These are phyloP conservation scores for Ophiognomonia clavigignenti-juglandacearum DNA, from an alignment of 2,329 filamentous ascomycete genomes.

Conservation along the genomic window DNA sequence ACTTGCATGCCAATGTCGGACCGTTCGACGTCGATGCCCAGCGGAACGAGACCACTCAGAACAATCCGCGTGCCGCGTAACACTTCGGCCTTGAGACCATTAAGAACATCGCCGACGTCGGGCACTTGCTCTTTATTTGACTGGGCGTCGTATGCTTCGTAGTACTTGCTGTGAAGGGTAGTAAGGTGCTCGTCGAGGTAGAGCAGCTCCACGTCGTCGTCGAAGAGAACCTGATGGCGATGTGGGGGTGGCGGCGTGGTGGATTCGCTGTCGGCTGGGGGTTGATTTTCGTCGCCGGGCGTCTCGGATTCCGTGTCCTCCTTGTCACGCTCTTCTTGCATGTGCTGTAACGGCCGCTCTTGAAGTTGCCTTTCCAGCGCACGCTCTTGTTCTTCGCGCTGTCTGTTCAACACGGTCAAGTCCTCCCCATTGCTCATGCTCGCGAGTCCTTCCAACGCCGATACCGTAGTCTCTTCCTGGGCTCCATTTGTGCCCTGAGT, in stretches of 20 bases:
- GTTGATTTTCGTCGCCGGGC: slow-evolving; percentile 39
- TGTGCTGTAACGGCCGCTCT: slow-evolving; percentile 82
- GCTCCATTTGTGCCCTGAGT: slow-evolving; percentile 17
- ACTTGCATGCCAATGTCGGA: slow-evolving; percentile 88
- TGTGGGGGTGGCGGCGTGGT: slow-evolving; percentile 30
- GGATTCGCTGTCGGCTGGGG: slow-evolving; percentile 15
- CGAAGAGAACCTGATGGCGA: slow-evolving; percentile 73
- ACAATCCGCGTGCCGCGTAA: slow-evolving; percentile 74
- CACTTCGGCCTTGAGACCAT: slow-evolving; percentile 70
- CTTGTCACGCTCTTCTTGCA: slow-evolving; percentile 86
- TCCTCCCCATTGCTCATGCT: slow-evolving; percentile 70
- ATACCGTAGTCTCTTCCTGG: slow-evolving; percentile 23
- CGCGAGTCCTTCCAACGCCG: slow-evolving; percentile 69
- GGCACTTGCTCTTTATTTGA: slow-evolving; percentile 59
- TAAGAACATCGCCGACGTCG: slow-evolving; percentile 82
- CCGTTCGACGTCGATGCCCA: slow-evolving; percentile 71
- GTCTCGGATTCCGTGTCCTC: slow-evolving; percentile 64
- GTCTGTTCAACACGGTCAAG: slow-evolving; percentile 62
- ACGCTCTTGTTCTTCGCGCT: slow-evolving; percentile 82
- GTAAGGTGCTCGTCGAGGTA: slow-evolving; percentile 73
- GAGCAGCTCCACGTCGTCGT: slow-evolving; percentile 80
- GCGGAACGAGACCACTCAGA: slow-evolving; percentile 83
- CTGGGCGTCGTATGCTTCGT: slow-evolving; percentile 70
- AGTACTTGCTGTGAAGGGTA: slow-evolving; percentile 74
- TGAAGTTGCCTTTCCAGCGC: slow-evolving; percentile 82